Evolutionary conservation across 2,329 filamentous ascomycete genomes (phyloP).

Genomic region (Trichoderma sp.): DNA sequence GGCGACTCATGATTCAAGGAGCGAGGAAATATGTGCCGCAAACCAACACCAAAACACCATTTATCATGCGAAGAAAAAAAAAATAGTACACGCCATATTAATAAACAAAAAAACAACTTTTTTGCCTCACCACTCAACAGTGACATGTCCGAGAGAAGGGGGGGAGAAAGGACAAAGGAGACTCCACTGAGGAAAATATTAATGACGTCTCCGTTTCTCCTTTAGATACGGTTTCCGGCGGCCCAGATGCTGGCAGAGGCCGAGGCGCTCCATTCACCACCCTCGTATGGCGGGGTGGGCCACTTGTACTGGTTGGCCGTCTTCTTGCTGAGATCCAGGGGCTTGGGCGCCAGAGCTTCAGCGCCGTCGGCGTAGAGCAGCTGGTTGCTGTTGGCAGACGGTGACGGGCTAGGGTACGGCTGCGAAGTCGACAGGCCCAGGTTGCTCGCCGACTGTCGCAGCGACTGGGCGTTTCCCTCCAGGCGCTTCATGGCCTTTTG

Average conservation of each 20-base stretch:
- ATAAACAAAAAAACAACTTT: slow-evolving; percentile 16
- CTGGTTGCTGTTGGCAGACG: slow-evolving; percentile 80
- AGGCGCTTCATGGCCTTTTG: slow-evolving; percentile 72
- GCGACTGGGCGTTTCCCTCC: slow-evolving; percentile 43
- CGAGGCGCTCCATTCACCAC: slow-evolving; percentile 84
- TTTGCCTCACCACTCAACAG: slow-evolving; percentile 26
- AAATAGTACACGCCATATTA: slow-evolving; percentile 20
- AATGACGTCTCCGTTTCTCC: slow-evolving; percentile 25
- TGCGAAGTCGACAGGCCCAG: slow-evolving; percentile 49
- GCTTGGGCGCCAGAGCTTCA: slow-evolving; percentile 64
- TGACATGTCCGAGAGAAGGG: slow-evolving; percentile 23
- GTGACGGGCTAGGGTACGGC: slow-evolving; percentile 65
- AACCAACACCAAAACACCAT: slow-evolving; percentile 25
- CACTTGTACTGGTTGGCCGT: slow-evolving; percentile 64
- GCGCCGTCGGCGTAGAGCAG: slow-evolving; percentile 69
- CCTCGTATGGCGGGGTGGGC: slow-evolving; percentile 94
- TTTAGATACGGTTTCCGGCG: slow-evolving; percentile 60
- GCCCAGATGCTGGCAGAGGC: slow-evolving; percentile 80
- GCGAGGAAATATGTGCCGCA: slow-evolving; percentile 22
- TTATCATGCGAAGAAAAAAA: slow-evolving; percentile 22
- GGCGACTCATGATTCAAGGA: slow-evolving; percentile 25
- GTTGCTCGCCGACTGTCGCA: slow-evolving; percentile 65
- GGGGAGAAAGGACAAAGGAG: slow-evolving; percentile 1
- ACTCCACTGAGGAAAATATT: not conserved
- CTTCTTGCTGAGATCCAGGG: slow-evolving; percentile 66